Percentiles rank a stretch among this genome's conserved stretches.
These are phyloP conservation scores for Pachyrhizus erosus DNA, from an alignment of 306 rosid species.

Conservation along the genomic window DNA sequence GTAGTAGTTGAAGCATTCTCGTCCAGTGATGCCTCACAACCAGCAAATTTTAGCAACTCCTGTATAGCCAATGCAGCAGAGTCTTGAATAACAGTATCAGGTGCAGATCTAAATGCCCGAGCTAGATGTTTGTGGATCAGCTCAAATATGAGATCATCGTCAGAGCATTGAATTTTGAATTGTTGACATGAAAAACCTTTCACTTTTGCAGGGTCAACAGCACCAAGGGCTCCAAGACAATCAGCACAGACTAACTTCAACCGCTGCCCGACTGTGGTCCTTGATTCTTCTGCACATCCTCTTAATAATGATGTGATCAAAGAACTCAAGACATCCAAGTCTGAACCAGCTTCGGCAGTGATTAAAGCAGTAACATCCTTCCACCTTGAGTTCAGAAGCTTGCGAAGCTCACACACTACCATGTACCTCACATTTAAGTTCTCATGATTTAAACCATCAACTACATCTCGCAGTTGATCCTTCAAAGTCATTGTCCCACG, in stretches of 20 bases:
- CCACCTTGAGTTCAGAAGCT: constrained; percentile 81
- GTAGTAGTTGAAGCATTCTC: constrained; percentile 67
- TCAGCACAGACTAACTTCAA: constrained; percentile 96
- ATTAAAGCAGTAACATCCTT: constrained; percentile 77
- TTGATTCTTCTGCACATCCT: constrained; percentile 95
- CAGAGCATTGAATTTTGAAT: constrained; percentile 94
- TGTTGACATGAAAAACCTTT: constrained; percentile 78
- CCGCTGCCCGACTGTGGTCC: constrained; percentile 84
- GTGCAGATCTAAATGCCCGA: constrained; percentile 96
- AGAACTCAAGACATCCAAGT: constrained; percentile 86
- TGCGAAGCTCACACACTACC: constrained; percentile 83
- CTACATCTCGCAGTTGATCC: constrained; percentile 74
- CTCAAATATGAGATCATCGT: constrained; percentile 94
- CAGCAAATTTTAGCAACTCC: constrained; percentile 94
- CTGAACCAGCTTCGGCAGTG: constrained; percentile 77
- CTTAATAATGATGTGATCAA: constrained; percentile 78
- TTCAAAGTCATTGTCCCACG: constrained; percentile 86
- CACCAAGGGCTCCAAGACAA: constrained; percentile 97
- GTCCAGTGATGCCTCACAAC: constrained; percentile 91
- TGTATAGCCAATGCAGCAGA: constrained; percentile 99
- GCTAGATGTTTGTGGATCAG: constrained; percentile 95
- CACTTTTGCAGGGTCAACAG: constrained; percentile 98
- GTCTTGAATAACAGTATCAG: constrained; percentile 92
- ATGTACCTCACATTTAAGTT: constrained; percentile 93
- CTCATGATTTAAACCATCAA: constrained; percentile 94